phyloP scores from a whole-genome alignment of 2,329 filamentous ascomycete species.

The Albifimbria verrucaria region DNA sequence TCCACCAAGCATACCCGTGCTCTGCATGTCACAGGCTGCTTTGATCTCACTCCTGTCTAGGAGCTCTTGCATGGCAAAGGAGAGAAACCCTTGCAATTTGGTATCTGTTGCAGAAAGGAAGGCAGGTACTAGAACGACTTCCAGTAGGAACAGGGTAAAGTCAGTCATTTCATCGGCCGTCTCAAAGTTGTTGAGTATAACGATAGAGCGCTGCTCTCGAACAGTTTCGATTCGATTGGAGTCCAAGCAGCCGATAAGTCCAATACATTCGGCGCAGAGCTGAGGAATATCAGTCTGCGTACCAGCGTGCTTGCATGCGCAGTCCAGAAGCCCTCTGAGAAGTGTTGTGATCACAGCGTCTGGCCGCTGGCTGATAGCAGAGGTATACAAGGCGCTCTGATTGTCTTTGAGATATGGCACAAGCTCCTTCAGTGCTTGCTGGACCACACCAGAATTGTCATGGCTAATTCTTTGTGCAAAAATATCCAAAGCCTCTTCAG shows the following conservation, averaged over 20 bases:
- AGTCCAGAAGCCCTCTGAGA: conserved; percentile 78
- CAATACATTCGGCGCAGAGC: conserved; percentile 78
- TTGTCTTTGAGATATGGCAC: conserved; percentile 67
- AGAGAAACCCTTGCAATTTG: conserved; percentile 83
- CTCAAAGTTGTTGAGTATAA: conserved; percentile 85
- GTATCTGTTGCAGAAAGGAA: conserved; percentile 90
- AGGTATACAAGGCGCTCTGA: conserved; percentile 75
- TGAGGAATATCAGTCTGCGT: conserved; percentile 64
- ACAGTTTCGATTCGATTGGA: conserved; percentile 82
- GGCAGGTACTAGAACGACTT: conserved; percentile 83
- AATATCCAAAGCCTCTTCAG: conserved; percentile 62
- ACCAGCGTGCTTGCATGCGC: conserved; percentile 74
- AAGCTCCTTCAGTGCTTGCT: conserved; percentile 77
- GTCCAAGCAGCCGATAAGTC: conserved; percentile 87
- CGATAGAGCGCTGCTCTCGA: conserved; percentile 75
- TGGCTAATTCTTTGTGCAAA: conserved; percentile 74
- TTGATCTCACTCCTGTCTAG: conserved; percentile 74
- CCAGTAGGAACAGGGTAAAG: conserved; percentile 81
- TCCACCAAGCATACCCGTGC: conserved; percentile 40
- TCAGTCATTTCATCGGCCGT: conserved; percentile 73
- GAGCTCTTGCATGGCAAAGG: conserved; percentile 91
- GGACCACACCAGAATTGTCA: conserved; percentile 82
- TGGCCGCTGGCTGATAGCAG: conserved; percentile 79
- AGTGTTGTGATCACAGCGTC: conserved; percentile 69
- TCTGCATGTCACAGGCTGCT: conserved; percentile 44